Evolutionary conservation across 2,329 filamentous ascomycete species (phyloP), one percentile per base, ranked within the genome.

Genomic region (Aspergillus ochraceus): DNA sequence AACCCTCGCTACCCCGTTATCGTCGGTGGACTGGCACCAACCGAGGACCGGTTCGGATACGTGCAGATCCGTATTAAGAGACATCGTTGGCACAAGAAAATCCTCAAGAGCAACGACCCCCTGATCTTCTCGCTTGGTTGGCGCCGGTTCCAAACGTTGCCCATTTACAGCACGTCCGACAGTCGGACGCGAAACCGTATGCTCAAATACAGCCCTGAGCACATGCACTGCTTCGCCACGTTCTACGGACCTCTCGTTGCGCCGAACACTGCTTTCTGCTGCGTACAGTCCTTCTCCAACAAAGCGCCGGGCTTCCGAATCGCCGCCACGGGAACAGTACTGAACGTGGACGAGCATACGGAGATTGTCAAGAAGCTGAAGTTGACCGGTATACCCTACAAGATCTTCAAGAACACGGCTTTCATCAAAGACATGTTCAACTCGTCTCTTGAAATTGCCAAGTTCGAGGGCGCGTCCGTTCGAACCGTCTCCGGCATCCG

Each of bases 341-440:
- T 98, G 64, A 93, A 89, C 71, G 95, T 99, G 20, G 95, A 99
- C 74, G 93, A 98, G 78, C 91, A 90, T 46, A 93, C 91, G 3
- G 95, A 99, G 75, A 98, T 99, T 66, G 95, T 99, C 76, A 99
- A 99, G 85, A 99, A 99, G 83, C 88, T 99, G 72, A 99, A 99
- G 78, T 86, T 99, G 52, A 97, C 92, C 0, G 95, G 95, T 61
- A 84, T 87, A 52, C 93, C 95, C 1, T 96, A 95, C 84, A 98
- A 98, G 80, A 96, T 98, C 77, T 98, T 96, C 86, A 97, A 97
- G 79, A 99, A 99, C 81, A 99, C 95, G 0, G 93, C 95, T 45
- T 99, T 99, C 75, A 92, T 99, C 80, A 96, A 95, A 77, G 92
- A 96, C 79, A 99, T 99, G 95, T 99, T 99, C 83, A 92, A 87